These are phyloP conservation scores for Blastobotrys niveus DNA, from an alignment of 1,139 yeast species.

Conservation along the genomic window DNA sequence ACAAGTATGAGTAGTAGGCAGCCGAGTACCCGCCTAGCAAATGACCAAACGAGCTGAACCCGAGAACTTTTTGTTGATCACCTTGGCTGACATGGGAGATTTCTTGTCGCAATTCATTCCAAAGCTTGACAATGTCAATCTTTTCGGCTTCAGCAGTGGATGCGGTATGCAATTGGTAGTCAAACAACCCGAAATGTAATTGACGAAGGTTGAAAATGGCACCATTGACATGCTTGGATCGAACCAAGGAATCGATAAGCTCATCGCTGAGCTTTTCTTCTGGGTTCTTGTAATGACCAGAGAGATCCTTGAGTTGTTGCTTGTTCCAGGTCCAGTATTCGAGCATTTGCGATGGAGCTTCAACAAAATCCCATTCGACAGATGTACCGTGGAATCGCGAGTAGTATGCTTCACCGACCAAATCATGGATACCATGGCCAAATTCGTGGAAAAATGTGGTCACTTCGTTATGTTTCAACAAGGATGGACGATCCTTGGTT, in stretches of 20 bases:
- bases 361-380: conserved; percentile 81
- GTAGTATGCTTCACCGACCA: conserved; percentile 59
- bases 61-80: conserved; percentile 52
- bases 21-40: conserved; percentile 81
- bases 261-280: conserved; percentile 54
- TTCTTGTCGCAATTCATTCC: conserved; percentile 61
- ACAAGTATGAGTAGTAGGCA: conserved; percentile 81
- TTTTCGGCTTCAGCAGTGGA: conserved; percentile 38
- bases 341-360: conserved; percentile 84
- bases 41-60: conserved; percentile 76
- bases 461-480: conserved; percentile 72
- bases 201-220: conserved; percentile 69
- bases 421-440: conserved; percentile 83
- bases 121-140: conserved; percentile 47
- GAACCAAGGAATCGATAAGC: conserved; percentile 54
- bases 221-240: conserved; percentile 69
- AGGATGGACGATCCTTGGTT: conserved; percentile 61
- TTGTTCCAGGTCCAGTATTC: conserved; percentile 87
- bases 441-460: conserved; percentile 84
- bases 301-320: conserved; percentile 50
- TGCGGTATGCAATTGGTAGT: conserved; percentile 61
- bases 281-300: conserved; percentile 57
- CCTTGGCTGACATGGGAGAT: conserved; percentile 49
- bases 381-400: conserved; percentile 69
- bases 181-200: conserved; percentile 71